phyloP scores from a whole-genome alignment of 2,329 filamentous ascomycete species.

The Alternaria sp. region DNA sequence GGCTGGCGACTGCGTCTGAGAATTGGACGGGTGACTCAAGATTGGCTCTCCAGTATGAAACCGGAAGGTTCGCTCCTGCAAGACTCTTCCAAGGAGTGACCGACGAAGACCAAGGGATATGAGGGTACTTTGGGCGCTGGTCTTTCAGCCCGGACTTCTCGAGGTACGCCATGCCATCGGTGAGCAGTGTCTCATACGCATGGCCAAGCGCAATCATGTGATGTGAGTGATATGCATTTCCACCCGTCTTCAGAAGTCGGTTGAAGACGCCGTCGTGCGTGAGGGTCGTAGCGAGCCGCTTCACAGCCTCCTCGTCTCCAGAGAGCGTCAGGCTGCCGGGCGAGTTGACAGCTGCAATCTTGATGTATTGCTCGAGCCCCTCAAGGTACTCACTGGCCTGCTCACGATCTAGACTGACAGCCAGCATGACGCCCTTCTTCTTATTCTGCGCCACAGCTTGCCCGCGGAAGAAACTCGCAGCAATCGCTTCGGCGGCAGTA shows the following conservation, averaged over 20 bases:
- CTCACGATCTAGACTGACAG: slow-evolving; percentile 19
- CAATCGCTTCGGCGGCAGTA: slow-evolving; percentile 25
- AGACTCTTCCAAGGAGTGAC: neutral
- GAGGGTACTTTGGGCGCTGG: neutral
- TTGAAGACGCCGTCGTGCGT: slow-evolving; percentile 9
- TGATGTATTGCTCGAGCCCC: slow-evolving; percentile 4
- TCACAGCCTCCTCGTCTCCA: slow-evolving; percentile 15
- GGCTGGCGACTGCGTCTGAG: slow-evolving; percentile 5
- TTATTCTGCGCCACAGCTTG: slow-evolving; percentile 7
- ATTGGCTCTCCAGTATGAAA: slow-evolving; percentile 16
- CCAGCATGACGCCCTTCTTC: slow-evolving; percentile 29
- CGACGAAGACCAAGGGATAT: neutral
- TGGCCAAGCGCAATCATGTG: slow-evolving; percentile 27
- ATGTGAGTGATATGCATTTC: slow-evolving; percentile 36
- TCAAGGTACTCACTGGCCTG: neutral
- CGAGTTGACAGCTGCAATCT: slow-evolving; percentile 30
- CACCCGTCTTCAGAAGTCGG: slow-evolving; percentile 20
- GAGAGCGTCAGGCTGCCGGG: slow-evolving; percentile 30
- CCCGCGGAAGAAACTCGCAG: slow-evolving; percentile 26
- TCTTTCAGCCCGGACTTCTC: neutral
- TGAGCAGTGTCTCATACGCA: slow-evolving; percentile 10
- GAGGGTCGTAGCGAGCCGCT: slow-evolving; percentile 50
- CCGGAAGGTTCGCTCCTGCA: neutral
- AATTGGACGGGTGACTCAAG: slow-evolving; percentile 28
- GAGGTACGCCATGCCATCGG: neutral